Evolutionary conservation across 257 asterid genomes (phyloP).

Genomic region (Nicotiana attenuata): DNA sequence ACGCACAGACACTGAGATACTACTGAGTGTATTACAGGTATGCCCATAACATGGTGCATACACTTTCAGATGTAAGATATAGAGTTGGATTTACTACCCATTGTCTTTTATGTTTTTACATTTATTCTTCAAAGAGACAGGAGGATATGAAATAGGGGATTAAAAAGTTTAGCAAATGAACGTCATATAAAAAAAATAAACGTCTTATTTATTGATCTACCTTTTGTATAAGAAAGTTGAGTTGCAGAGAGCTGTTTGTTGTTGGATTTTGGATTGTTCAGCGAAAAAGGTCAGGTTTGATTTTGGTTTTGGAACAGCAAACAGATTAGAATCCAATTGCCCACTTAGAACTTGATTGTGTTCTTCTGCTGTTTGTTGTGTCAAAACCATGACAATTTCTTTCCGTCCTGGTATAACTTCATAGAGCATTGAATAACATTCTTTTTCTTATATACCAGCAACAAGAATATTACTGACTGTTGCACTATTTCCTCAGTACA

Average conservation of each 20-base stretch:
- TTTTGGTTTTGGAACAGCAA: not conserved
- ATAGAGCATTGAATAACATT: not conserved
- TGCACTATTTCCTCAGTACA: not conserved
- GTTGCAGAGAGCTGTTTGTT: conserved; percentile 5
- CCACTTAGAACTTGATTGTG: not conserved
- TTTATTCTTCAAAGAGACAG: not conserved
- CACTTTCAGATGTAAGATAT: not conserved
- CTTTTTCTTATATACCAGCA: not conserved
- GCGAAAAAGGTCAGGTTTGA: not conserved
- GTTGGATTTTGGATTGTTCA: not conserved
- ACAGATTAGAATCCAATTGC: not conserved
- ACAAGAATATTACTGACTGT: not conserved
- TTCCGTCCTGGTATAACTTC: not conserved
- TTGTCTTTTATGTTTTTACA: not conserved
- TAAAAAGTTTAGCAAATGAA: not conserved
- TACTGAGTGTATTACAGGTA: not conserved
- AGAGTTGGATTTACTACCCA: not conserved
- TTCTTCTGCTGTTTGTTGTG: not conserved
- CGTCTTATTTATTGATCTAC: not conserved
- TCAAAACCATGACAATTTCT: not conserved
- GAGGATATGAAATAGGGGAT: not conserved
- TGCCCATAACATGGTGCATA: not conserved
- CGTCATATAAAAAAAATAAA: not conserved
- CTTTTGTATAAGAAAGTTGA: not conserved
- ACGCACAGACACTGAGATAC: not conserved